Percentiles rank a stretch among this genome's conserved stretches.
Conservation (phyloP, 495 filamentous ascomycete species). For the Tuber microsphaerosporum region DNA sequence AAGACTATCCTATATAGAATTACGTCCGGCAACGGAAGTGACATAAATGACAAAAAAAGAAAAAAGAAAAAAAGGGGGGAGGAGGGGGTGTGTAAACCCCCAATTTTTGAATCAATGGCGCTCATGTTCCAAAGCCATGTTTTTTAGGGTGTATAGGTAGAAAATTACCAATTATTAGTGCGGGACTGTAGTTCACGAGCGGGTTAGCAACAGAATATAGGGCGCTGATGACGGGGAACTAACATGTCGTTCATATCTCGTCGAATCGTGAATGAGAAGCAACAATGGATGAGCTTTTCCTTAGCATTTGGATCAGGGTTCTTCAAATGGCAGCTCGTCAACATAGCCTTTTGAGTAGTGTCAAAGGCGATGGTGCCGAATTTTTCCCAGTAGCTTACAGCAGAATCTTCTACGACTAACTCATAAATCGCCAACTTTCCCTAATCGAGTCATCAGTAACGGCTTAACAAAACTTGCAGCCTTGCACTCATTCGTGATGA, state of each 20-base stretch:
- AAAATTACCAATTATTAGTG: conserved; percentile 94
- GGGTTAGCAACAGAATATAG: conserved; percentile 12
- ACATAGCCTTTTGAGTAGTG: conserved; percentile 86
- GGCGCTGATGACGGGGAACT: conserved; percentile 43
- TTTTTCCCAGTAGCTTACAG: conserved; percentile 98
- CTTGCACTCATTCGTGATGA: background rate
- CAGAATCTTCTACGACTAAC: conserved; percentile 84
- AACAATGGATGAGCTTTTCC: conserved; percentile 75
- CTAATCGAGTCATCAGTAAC: conserved; percentile 46
- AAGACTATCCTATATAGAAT: conserved; percentile 32
- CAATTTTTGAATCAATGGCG: conserved; percentile 14
- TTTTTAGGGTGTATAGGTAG: conserved; percentile 59
- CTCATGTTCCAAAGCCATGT: conserved; percentile 23
- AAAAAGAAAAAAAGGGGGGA: conserved; percentile 1
- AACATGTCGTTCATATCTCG: conserved; percentile 95
- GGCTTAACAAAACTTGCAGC: background rate
- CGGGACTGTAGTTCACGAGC: conserved; percentile 55
- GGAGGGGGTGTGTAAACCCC: conserved; percentile 8
- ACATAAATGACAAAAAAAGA: conserved; percentile 31
- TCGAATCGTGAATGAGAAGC: conserved; percentile 94
- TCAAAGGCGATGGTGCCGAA: conserved; percentile 99
- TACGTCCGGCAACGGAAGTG: conserved; percentile 34
- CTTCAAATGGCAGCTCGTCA: conserved; percentile 88
- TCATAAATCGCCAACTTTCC: conserved; percentile 93
- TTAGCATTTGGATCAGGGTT: conserved; percentile 67